These are phyloP conservation scores for Geotrichum carabidarum DNA, from an alignment of 1,139 yeast genomes.

Conservation along the genomic window DNA sequence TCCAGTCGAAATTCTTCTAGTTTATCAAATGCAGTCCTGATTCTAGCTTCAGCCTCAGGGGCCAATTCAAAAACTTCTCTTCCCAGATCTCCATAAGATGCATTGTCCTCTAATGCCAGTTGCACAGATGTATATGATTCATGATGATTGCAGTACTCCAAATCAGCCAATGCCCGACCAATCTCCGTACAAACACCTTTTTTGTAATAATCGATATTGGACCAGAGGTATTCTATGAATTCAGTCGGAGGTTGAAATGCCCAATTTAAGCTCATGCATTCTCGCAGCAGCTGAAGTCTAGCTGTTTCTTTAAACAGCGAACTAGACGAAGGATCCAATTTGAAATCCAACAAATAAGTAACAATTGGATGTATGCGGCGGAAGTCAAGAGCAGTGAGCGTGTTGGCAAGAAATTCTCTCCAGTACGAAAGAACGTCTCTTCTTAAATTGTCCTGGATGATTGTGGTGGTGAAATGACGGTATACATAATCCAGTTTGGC, in stretches of 20 bases:
- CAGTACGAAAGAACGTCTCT: slow-evolving; percentile 77
- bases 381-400: slow-evolving; percentile 37
- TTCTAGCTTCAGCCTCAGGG: slow-evolving; percentile 29
- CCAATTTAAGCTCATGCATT: slow-evolving; percentile 51
- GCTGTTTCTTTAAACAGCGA: slow-evolving; percentile 68
- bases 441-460: slow-evolving; percentile 55
- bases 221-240: slow-evolving; percentile 47
- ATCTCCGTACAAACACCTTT: slow-evolving; percentile 69
- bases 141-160: slow-evolving; percentile 51
- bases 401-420: slow-evolving; percentile 73
- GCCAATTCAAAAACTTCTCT: slow-evolving; percentile 32
- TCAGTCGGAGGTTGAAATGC: slow-evolving; percentile 50
- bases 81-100: slow-evolving; percentile 38
- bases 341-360: slow-evolving; percentile 45
- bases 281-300: slow-evolving; percentile 52
- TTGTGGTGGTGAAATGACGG: slow-evolving; percentile 47
- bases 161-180: slow-evolving; percentile 57
- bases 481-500: slow-evolving; percentile 45
- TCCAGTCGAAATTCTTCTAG: slow-evolving; percentile 45
- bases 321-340: slow-evolving; percentile 45
- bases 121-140: slow-evolving; percentile 45
- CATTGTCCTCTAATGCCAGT: slow-evolving; percentile 43
- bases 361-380: slow-evolving; percentile 61
- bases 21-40: slow-evolving; percentile 41
- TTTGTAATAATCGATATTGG: slow-evolving; percentile 57